Base-by-base conservation (phyloP, 371 early-diverging fungal species). In the Thermomucor indicae-seudaticae region DNA sequence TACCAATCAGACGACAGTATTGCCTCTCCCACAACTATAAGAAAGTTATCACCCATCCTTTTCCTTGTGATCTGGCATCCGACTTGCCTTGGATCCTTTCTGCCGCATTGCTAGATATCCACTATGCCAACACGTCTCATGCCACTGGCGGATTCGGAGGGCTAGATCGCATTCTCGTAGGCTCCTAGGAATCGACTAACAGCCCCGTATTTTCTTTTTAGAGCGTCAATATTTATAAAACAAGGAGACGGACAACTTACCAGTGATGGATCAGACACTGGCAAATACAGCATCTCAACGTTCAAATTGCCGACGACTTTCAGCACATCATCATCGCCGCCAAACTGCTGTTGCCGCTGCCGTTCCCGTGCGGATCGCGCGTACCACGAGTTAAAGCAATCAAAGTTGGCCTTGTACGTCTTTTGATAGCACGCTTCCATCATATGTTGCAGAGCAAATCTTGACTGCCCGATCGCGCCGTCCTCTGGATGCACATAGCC, bases 321-420 rank as follows among this genome's bases (percentile, higher is more conserved):
- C 23, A 55, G 59, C 5, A 58, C 52, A 43, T 41, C 56, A 38
- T 54, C 48, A 22, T 49, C 40, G 20, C 37, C 39, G 23, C 28
- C n/a, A n/a, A n/a, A n/a, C n/a, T n/a, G 37, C 6, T 29, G 34
- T 27, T 75, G 70, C 5, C 67, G 64, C 25, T 60, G 59, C 25
- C 56, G 47, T 53, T 46, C 55, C 42, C 44, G 64, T 48, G 0
- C 61, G 50, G 30, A 24, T 11, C 23, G 40, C 32, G 35, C 30
- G 20, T 41, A 50, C 75, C 75, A 75, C 11, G 68, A 70, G 51
- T 75, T 75, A 22, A 71, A 67, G 23, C 71, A 71, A 48, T 65
- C 63, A 22, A 75, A 71, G 0, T 44, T 60, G 14, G 72, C 63
- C 17, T 43, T 38, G 42, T 70, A 71, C 1, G 57, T 29, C 2